Evolutionary conservation across 345 rosid species (phyloP).

Genomic region (Hevea brasiliensis): DNA sequence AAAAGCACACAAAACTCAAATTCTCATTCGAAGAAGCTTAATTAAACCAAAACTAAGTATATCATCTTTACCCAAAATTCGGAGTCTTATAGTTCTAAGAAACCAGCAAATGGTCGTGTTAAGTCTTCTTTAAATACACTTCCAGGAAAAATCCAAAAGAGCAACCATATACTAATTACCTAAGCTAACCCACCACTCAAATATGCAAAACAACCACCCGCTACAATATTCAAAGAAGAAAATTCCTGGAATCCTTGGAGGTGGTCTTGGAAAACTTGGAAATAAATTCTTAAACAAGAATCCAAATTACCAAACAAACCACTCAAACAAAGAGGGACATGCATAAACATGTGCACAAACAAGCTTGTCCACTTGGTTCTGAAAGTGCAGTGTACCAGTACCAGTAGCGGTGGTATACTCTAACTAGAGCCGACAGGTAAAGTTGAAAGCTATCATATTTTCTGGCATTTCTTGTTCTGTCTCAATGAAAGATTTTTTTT

Average conservation of each 20-base stretch:
- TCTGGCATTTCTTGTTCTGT: neutral
- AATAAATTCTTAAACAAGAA: neutral
- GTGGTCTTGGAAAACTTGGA: neutral
- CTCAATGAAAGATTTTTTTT: neutral
- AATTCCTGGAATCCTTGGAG: neutral
- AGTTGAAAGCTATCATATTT: neutral
- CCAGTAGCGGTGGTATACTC: neutral
- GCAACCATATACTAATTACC: neutral
- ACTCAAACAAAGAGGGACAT: neutral
- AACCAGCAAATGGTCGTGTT: neutral
- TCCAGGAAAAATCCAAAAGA: neutral
- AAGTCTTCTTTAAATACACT: neutral
- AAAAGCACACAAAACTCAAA: neutral
- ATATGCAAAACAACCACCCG: neutral
- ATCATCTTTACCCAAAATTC: neutral
- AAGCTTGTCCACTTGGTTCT: neutral
- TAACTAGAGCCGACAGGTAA: neutral
- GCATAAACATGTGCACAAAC: neutral
- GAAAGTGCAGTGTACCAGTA: neutral
- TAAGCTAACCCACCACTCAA: neutral
- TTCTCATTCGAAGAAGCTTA: neutral
- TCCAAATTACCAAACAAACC: neutral
- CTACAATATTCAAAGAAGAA: neutral
- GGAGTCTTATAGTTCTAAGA: neutral
- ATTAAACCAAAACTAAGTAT: neutral